Evolutionary conservation across 1,139 yeast genomes (phyloP), one percentile per base, ranked within the genome.

Genomic region (Wickerhamomyces sp.): DNA sequence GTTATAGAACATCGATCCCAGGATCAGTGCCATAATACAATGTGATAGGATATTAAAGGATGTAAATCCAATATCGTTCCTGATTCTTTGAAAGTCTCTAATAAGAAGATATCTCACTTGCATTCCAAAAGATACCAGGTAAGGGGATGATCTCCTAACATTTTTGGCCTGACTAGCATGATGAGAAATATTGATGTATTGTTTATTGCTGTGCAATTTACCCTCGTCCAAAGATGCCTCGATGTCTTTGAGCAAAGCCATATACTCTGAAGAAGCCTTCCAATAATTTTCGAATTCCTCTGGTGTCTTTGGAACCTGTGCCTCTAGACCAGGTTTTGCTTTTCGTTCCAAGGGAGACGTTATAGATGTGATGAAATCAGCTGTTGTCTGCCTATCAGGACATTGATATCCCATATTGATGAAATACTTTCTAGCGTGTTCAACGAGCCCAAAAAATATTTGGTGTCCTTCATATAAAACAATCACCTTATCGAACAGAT

Each of bases 391-490:
- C 62, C 81, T 69, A 44, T 69, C 64, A 27, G 80, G 80, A 58
- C 80, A 78, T 56, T 59, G 62, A 53, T 62, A 76, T 7, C 81
- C 81, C 76, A 75, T 71, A 35, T 72, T 72, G 46, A 67, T 59
- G 62, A 84, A 84, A 64, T 71, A 84, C 36, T 69, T 67, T 56
- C 76, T 81, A 6, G 93, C 95, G 31, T 68, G 61, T 13, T 64
- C 62, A n/a, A 79, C 72, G 36, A 76, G 75, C 49, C 96, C 96
- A 59, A 72, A 86, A 66, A 63, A 88, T 46, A 88, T 81, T 64
- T 87, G 94, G 57, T 82, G 75, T 43, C 96, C 95, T 52, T 79
- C 83, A 60, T 86, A 85, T 37, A 88, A 67, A 18, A 88, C 81
- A 36, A 79, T 69, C 11, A 84, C 94, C 52, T 83, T 81, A 65